Conservation (phyloP, 73 alveolate genomes). For the Tetrahymena thermophila region DNA sequence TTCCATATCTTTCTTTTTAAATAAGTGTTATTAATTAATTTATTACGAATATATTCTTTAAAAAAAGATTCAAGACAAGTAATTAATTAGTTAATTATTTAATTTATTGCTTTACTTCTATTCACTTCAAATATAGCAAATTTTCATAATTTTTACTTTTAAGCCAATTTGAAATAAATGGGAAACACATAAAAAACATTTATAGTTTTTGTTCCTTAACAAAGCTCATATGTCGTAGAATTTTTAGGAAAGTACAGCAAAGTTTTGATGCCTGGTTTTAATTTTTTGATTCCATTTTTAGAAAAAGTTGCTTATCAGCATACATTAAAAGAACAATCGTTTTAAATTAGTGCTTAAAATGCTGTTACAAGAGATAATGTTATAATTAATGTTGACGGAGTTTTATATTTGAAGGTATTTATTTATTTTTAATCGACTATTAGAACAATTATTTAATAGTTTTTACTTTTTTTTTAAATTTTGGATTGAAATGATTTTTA, state of each 20-base stretch:
- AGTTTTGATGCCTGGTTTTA: slow-evolving; percentile 75
- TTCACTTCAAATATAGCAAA: not conserved
- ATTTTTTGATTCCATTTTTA: slow-evolving; percentile 65
- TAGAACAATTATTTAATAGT: not conserved
- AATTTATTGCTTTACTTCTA: not conserved
- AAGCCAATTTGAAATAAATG: not conserved
- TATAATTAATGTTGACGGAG: slow-evolving; percentile 85
- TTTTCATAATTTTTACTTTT: not conserved
- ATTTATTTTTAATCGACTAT: slow-evolving; percentile 48
- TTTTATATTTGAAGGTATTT: slow-evolving; percentile 68
- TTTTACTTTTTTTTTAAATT: too few species aligned
- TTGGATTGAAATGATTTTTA: too few species aligned
- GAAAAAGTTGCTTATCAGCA: slow-evolving; percentile 74
- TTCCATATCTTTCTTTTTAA: not conserved
- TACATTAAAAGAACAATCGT: slow-evolving; percentile 62
- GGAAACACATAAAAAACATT: not conserved
- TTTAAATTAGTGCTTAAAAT: slow-evolving; percentile 64
- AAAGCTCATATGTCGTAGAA: slow-evolving; percentile 69
- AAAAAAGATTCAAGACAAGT: not conserved
- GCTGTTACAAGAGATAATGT: slow-evolving; percentile 88
- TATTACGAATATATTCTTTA: not conserved
- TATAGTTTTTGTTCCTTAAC: slow-evolving; percentile 79
- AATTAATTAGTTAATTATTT: not conserved
- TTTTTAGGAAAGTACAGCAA: slow-evolving; percentile 79
- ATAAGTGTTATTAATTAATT: not conserved